Evolutionary conservation across 202 grass and related monocot species (phyloP), one percentile per base, ranked within the genome.

Genomic region (Panicum virgatum): DNA sequence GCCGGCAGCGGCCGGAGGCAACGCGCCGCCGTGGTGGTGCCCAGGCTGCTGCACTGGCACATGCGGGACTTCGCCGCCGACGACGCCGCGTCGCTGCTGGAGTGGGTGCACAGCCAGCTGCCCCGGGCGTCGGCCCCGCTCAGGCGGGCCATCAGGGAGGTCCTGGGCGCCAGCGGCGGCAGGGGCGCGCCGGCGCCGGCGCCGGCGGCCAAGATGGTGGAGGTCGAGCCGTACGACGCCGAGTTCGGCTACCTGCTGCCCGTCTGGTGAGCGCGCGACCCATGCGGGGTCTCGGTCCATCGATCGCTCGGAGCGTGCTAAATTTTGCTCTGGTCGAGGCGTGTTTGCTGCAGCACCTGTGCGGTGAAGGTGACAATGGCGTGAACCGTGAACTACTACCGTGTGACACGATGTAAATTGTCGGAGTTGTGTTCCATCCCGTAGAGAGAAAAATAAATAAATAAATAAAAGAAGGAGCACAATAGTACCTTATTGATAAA

Each of bases 61-160:
- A 98, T 90, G 96, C 79, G 86, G 27, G 89, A 94, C 79, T 98
- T 98, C 68, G 92, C 96, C 45, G 92, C 96, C 45, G 92, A 98
- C 77, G 88, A 93, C 61, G 85, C 70, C 18, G 96, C 91, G 66
- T 95, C 96, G 42, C 82, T 98, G 60, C 76, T 98, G 14, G 96
- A 98, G 84, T 98, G 96, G 96, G 84, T 93, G 9, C 88, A 98
- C 82, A 98, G 96, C 80, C 96, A 98, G 80, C 86, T 98, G 56
- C 95, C 92, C 0, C 64, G 79, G 44, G 59, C 43, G 32, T 66
- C 89, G 54, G 69, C 72, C 60, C 77, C 73, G 22, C 86, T 93
- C 5, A 88, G 89, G 73, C 73, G 84, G 46, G 79, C 85, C 13
- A 88, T 98, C 73, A 93, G 92, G 84, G 96, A 98, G 72, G 84